Conservation (phyloP, 179 eudicot species). For the Heliamphora ciliata region DNA sequence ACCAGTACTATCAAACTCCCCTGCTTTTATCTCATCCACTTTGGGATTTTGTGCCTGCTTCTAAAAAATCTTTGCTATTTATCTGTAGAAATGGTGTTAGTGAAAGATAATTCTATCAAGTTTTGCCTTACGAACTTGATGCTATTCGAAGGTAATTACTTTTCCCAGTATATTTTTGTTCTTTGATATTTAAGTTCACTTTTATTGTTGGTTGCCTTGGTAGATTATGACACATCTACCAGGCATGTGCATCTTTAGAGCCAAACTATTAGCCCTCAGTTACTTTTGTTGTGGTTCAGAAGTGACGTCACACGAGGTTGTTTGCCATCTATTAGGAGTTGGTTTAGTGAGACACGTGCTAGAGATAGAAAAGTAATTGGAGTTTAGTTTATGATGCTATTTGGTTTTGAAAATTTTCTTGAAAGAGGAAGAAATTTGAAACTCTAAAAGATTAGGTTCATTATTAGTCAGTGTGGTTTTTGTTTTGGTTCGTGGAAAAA, state of each 20-base stretch:
- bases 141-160: conserved; percentile 63
- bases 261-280: conserved; percentile 79
- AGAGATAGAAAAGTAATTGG: background rate
- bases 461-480: too few relatives aligned
- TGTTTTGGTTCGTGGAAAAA: too few relatives aligned
- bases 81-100: conserved; percentile 64
- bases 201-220: conserved; percentile 37
- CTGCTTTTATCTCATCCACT: background rate
- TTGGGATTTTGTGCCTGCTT: background rate
- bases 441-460: too few relatives aligned
- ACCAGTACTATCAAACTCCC: background rate
- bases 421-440: background rate
- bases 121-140: conserved; percentile 68
- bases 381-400: background rate
- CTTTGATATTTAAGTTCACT: conserved; percentile 32
- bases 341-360: background rate
- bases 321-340: conserved; percentile 38
- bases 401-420: background rate
- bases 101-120: conserved; percentile 75
- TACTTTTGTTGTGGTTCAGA: conserved; percentile 86
- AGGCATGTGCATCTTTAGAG: conserved; percentile 30
- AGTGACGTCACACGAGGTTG: conserved; percentile 81
- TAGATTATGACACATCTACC: too few relatives aligned
- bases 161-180: background rate
- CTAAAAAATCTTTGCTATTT: background rate